Conservation (phyloP, 2,329 filamentous ascomycete genomes). For the Dissoconium aciculare region DNA sequence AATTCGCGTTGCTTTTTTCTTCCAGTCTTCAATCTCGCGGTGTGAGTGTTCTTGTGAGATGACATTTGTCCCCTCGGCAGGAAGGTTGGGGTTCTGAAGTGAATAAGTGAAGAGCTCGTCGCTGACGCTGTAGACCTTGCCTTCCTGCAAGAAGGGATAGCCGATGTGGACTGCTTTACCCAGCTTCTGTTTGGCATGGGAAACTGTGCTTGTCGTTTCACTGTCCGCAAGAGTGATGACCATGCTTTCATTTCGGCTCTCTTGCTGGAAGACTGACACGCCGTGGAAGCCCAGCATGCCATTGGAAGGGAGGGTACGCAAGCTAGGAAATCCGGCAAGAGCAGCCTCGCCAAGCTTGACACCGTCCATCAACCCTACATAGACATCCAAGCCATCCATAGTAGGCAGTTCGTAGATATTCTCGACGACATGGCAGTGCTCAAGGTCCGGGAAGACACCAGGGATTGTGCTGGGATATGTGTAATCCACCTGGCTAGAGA, state of each 20-base stretch:
- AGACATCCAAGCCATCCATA: conserved; percentile 75
- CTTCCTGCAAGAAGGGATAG: conserved; percentile 91
- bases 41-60: conserved; percentile 56
- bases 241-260: conserved; percentile 94
- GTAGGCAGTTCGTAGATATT: conserved; percentile 93
- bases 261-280: conserved; percentile 87
- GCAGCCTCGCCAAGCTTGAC: conserved; percentile 68
- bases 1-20: conserved; percentile 67
- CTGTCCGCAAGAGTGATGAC: conserved; percentile 69
- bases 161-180: conserved; percentile 80
- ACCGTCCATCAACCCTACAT: conserved; percentile 69
- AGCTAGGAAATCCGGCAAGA: conserved; percentile 83
- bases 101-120: conserved; percentile 88
- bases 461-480: conserved; percentile 75
- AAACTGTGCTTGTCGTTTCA: conserved; percentile 53
- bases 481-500: conserved; percentile 61
- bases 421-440: conserved; percentile 77
- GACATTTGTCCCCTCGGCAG: conserved; percentile 34
- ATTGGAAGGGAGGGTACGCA: conserved; percentile 72
- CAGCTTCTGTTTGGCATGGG: conserved; percentile 61
- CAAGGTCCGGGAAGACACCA: conserved; percentile 79
- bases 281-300: conserved; percentile 74
- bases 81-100: conserved; percentile 40
- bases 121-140: conserved; percentile 72
- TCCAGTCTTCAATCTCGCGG: conserved; percentile 66